Evolutionary conservation across 768 basidiomycete species (phyloP).

Genomic region (Mycena latifolia): DNA sequence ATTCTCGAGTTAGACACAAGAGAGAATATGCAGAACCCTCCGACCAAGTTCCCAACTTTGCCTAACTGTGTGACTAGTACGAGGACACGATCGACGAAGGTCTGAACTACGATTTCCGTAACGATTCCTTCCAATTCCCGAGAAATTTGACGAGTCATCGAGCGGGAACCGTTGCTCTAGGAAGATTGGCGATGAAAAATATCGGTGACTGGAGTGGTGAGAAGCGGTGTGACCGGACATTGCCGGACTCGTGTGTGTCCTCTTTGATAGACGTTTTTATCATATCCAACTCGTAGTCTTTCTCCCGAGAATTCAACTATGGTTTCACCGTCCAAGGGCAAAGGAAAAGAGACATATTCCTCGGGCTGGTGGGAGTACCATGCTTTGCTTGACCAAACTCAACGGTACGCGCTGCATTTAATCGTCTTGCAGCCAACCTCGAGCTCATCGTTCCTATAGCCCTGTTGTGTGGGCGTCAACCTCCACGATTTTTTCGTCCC

Average conservation of each 20-base stretch:
- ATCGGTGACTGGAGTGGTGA: too few species aligned
- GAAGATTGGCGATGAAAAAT: too few species aligned
- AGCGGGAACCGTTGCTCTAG: slow-evolving; percentile 33
- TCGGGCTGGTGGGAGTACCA: slow-evolving; percentile 83
- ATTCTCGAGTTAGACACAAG: slow-evolving; percentile 16
- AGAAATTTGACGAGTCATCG: slow-evolving; percentile 63
- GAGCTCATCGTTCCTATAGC: slow-evolving; percentile 52
- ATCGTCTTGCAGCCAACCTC: slow-evolving; percentile 8
- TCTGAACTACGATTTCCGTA: slow-evolving; percentile 85
- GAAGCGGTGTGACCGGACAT: too few species aligned
- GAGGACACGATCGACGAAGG: slow-evolving; percentile 83
- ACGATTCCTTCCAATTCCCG: slow-evolving; percentile 64
- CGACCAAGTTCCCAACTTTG: slow-evolving; percentile 91
- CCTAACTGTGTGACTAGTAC: slow-evolving; percentile 93
- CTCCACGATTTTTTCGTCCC: slow-evolving; percentile 77
- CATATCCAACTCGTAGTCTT: too few species aligned
- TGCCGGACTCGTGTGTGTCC: too few species aligned
- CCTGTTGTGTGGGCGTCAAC: slow-evolving; percentile 79
- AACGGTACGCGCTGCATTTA: slow-evolving; percentile 55
- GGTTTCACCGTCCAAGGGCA: slow-evolving; percentile 64
- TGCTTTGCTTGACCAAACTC: slow-evolving; percentile 68
- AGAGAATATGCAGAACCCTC: slow-evolving; percentile 33
- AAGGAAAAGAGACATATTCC: slow-evolving; percentile 67
- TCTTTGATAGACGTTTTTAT: too few species aligned
- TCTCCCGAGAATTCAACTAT: too few species aligned